phyloP scores from a whole-genome alignment of 2,329 filamentous ascomycete genomes.

The Ophiosphaerella herpotricha region DNA sequence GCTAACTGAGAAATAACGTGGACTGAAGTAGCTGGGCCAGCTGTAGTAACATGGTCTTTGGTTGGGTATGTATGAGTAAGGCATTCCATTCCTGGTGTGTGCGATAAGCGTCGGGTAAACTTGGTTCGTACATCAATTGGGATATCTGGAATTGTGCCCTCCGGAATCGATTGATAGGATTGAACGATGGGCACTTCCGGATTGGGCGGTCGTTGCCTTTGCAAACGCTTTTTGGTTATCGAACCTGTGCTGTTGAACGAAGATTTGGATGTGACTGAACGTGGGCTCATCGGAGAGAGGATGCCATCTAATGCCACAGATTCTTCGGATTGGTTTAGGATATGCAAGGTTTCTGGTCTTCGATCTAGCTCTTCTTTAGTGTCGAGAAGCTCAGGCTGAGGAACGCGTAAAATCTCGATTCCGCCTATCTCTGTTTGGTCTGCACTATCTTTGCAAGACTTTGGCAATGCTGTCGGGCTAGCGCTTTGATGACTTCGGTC shows the following conservation, averaged over 20 bases:
- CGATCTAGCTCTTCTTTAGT: not conserved
- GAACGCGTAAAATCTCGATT: not conserved
- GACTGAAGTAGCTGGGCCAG: conserved; percentile 10
- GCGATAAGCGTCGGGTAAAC: conserved; percentile 43
- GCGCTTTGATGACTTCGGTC: conserved; percentile 5
- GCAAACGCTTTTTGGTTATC: conserved; percentile 29
- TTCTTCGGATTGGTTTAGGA: conserved; percentile 11
- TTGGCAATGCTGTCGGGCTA: not conserved
- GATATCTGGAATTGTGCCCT: conserved; percentile 39
- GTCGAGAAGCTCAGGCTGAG: not conserved
- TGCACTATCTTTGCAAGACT: not conserved
- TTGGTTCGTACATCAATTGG: conserved; percentile 41
- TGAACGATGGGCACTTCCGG: conserved; percentile 37
- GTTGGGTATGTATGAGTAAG: conserved; percentile 43
- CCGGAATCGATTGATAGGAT: conserved; percentile 33
- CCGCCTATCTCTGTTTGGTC: not conserved
- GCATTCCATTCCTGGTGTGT: conserved; percentile 43
- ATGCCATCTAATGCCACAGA: conserved; percentile 12
- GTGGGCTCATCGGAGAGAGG: conserved; percentile 25
- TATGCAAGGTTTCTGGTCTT: conserved; percentile 13
- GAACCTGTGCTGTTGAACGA: conserved; percentile 27
- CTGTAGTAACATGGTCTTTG: conserved; percentile 28
- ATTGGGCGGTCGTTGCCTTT: conserved; percentile 37
- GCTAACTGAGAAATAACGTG: conserved; percentile 15
- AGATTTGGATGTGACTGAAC: conserved; percentile 23